Base-by-base conservation (phyloP, 78 protist genomes). In the Dictyostelium intermedium region DNA sequence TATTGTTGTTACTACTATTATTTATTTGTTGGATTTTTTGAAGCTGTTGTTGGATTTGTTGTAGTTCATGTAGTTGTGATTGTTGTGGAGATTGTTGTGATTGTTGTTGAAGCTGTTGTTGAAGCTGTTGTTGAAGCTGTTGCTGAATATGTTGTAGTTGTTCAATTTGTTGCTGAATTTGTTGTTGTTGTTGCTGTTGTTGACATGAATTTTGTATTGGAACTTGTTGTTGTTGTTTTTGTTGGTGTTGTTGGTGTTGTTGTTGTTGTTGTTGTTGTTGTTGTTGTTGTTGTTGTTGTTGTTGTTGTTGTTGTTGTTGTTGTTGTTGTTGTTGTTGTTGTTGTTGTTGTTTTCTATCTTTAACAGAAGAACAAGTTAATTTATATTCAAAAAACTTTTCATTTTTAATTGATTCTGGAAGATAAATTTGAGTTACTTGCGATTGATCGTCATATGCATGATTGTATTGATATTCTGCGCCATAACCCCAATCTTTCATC, bases 401-500 rank as follows among this genome's bases (percentile, higher is more conserved):
- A 20, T 82, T 53, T 30, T 72, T 45, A 47, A 93, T 83, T 27
- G 73, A 25, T 9, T 82, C 91, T 10, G 97, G 97, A 39, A 92
- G 87, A 77, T 96, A 96, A 3, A 43, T 83, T 70, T 96, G 97
- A n/a, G 76, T 73, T 3, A 79, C 91, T 32, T 77, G 69, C 18
- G 93, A 86, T 39, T 66, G 93, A n/a, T 60, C 76, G 18, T 81
- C 91, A 63, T 20, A 69, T 30, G 82, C 95, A 25, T 92, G 97
- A 45, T 92, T 92, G 66, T 97, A 97, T 73, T 85, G 81, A 95
- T 97, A 97, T 0, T 96, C 98, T 6, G 41, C 27, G 3, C 74
- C 95, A 76, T 85, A 93, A 3, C 97, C 97, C 45, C 87, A 39
- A 0, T 61, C 61, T 69, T 83, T 82, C 95, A 96, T 82, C 39